phyloP scores from a whole-genome alignment of 2,329 filamentous ascomycete species.

The Colletotrichum sojae region DNA sequence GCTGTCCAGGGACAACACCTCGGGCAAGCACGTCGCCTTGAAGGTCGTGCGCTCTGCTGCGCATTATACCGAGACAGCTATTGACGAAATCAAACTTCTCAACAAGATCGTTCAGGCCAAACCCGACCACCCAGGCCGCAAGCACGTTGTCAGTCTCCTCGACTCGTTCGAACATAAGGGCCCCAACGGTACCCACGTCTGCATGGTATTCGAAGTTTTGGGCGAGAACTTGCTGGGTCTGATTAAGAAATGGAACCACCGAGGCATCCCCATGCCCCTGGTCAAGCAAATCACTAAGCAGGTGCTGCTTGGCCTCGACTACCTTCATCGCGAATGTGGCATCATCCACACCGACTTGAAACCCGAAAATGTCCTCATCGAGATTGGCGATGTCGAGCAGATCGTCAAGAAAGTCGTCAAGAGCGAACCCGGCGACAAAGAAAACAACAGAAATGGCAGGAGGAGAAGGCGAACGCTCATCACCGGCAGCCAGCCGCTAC shows the following conservation, averaged over 20 bases:
- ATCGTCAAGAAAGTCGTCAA: conserved; percentile 98
- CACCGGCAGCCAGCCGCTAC: conserved; percentile 95
- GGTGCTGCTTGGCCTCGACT: conserved; percentile 94
- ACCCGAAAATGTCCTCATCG: conserved; percentile 97
- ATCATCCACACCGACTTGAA: conserved; percentile 99
- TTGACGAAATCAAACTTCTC: conserved; percentile 98
- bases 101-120: conserved; percentile 98
- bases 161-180: conserved; percentile 99
- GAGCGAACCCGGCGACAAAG: conserved; percentile 80
- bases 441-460: conserved; percentile 92
- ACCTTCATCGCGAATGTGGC: conserved; percentile 96
- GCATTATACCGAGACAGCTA: conserved; percentile 98
- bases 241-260: conserved; percentile 99
- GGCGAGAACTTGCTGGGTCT: conserved; percentile 94
- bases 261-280: conserved; percentile 94
- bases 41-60: conserved; percentile 98
- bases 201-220: conserved; percentile 99
- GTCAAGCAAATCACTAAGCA: conserved; percentile 99
- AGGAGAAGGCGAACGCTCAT: conserved; percentile 93
- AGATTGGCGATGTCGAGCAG: conserved; percentile 98
- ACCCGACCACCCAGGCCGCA: conserved; percentile 91
- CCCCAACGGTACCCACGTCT: conserved; percentile 95
- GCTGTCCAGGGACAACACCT: conserved; percentile 85
- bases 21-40: conserved; percentile 93
- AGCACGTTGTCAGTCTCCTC: conserved; percentile 94